Evolutionary conservation across 305 asterid genomes (phyloP), one percentile per base, ranked within the genome.

Genomic region (Lippia alba): DNA sequence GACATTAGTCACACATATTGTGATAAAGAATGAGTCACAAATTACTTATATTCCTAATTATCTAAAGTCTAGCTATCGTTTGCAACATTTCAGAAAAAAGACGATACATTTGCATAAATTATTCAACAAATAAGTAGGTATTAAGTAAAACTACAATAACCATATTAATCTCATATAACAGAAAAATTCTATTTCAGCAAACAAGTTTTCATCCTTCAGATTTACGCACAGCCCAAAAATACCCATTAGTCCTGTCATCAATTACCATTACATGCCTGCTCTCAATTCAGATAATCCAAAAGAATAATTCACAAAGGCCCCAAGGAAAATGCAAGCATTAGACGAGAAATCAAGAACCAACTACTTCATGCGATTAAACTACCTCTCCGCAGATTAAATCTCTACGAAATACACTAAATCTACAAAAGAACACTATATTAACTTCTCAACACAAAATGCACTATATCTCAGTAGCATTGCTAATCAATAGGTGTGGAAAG

Each of bases 1-100:
- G 64, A 71, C 33, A 67, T 32, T 56, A 34, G 20, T 60, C 67
- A 74, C 70, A 45, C 44, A 56, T 16, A 44, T 54, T 6, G n/a
- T 64, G 39, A 32, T 54, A 8, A 63, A 45, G 57, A 68, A 20
- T 16, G 53, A 11, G 36, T 19, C 64, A 64, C 45, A 15, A 60
- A 19, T 19, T 44, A 34, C 20, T 53, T 62, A 45, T 44, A 4
- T 8, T 44, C 62, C 19, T 16, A 61, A 4, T 36, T 36, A 36
- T 36, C 41, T 36, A 36, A 36, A 36, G 41, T 36, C 8, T 36
- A 24, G 41, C 41, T 36, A 0, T 36, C 4, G 9, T 36, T 2
- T 5, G 9, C 1, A 4, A 36, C 41, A 4, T 8, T 36, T 19
- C 32, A 17, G 8, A 54, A 30, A 11, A 24, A 24, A 24, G 3